phyloP scores from a whole-genome alignment of 2,329 filamentous ascomycete genomes.

The Cladosporium velox region DNA sequence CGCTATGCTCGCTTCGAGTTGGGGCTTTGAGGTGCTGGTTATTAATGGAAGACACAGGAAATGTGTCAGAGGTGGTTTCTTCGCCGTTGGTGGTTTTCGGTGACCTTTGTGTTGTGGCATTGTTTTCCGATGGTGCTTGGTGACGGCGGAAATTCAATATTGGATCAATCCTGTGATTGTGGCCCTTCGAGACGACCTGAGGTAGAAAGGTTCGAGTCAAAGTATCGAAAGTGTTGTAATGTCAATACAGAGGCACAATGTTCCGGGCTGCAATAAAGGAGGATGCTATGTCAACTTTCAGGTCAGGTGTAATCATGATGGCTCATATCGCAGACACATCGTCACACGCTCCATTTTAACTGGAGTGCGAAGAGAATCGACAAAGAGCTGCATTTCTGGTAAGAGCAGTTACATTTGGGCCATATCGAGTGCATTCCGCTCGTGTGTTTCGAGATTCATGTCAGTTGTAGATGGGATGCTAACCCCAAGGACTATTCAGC shows the following conservation, averaged over 20 bases:
- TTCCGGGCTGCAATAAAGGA: neutral
- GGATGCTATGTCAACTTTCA: neutral
- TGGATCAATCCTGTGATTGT: neutral
- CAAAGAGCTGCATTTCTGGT: neutral
- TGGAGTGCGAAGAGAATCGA: neutral
- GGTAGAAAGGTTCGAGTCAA: neutral
- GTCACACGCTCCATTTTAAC: neutral
- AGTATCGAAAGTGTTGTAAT: neutral
- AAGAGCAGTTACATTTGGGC: neutral
- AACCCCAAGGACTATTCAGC: neutral
- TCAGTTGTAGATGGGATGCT: neutral
- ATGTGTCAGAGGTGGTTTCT: conserved; percentile 62
- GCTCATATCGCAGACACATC: neutral
- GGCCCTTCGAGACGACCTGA: neutral
- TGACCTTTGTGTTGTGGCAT: conserved; percentile 7
- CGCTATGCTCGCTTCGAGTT: conserved; percentile 64
- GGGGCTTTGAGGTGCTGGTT: conserved; percentile 59
- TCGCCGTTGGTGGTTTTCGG: conserved; percentile 27
- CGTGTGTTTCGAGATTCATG: neutral
- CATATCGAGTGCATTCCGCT: neutral
- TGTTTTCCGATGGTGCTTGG: neutral
- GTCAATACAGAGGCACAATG: neutral
- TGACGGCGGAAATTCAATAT: neutral
- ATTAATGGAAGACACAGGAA: conserved; percentile 76
- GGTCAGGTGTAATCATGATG: neutral